Evolutionary conservation across 768 basidiomycete species (phyloP).

Genomic region (Termitomyces sp.): DNA sequence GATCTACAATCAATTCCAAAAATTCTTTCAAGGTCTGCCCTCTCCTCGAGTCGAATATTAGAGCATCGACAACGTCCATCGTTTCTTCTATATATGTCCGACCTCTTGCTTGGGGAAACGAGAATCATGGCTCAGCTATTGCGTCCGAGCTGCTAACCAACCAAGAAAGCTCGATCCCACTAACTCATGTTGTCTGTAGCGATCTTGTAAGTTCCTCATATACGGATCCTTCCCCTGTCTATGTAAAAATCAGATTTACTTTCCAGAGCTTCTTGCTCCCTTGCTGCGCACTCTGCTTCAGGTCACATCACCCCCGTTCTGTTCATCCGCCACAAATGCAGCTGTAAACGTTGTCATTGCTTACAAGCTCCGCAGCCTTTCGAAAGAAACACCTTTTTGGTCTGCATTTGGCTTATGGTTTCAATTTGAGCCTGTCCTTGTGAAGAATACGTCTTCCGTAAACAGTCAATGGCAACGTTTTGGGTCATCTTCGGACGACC

Average conservation of each 20-base stretch:
- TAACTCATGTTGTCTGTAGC: constrained; percentile 76
- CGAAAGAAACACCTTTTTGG: constrained; percentile 77
- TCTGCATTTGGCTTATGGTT: constrained; percentile 79
- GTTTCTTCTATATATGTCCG: constrained; percentile 35
- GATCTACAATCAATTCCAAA: neutral
- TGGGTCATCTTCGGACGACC: constrained; percentile 36
- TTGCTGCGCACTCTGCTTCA: constrained; percentile 71
- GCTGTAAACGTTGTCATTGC: constrained; percentile 53
- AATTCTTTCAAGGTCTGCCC: constrained; percentile 36
- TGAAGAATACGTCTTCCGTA: constrained; percentile 17
- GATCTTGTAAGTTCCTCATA: constrained; percentile 57
- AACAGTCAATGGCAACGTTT: constrained; percentile 34
- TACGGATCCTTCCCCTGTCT: neutral
- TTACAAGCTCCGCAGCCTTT: constrained; percentile 70
- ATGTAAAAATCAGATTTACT: constrained; percentile 62
- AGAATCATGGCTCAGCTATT: constrained; percentile 35
- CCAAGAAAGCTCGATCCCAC: constrained; percentile 7
- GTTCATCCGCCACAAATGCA: constrained; percentile 3
- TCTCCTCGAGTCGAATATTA: constrained; percentile 36
- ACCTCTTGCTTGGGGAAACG: constrained; percentile 70
- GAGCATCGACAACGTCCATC: constrained; percentile 1
- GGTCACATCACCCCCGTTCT: constrained; percentile 53
- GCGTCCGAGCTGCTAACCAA: constrained; percentile 28
- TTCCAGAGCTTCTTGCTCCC: constrained; percentile 74
- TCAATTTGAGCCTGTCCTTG: constrained; percentile 51